Evolutionary conservation across 2,329 filamentous ascomycete genomes (phyloP), one percentile per base, ranked within the genome.

Genomic region (Fusarium verticillioides): DNA sequence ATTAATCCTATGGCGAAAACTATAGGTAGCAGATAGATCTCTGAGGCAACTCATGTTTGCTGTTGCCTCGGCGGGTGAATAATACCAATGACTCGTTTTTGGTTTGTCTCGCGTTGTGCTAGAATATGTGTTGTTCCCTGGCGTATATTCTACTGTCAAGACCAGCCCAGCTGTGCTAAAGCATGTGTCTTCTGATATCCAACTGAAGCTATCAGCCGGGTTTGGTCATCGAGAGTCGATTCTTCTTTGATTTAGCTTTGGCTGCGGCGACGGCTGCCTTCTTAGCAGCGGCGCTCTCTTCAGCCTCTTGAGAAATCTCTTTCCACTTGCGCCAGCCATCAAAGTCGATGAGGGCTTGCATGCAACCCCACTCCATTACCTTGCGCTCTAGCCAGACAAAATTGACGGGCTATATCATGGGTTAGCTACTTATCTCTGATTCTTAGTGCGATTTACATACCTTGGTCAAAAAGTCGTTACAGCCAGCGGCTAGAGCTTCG

Each of bases 271-370:
- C 80, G 28, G 81, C 79, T 12, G 79, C 75, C 74, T 85, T 86
- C 74, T 84, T 85, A 23, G 75, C 78, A 7, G 83, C 81, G 34
- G 85, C 85, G 26, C 83, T 80, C 60, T 84, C 82, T 30, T 85
- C 83, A 9, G 81, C 81, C 68, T 85, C 84, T 64, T 86, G 84
- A 13, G 85, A 86, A 79, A 94, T 96, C 78, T 96, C 94, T 82
- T 97, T 97, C 96, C 96, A 99, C 82, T 94, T 94, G 62, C 95
- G 90, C 96, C 96, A 99, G 70, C 96, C 96, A 81, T 98, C 96
- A 81, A 96, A 98, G 84, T 99, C 96, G 79, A 99, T 98, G 30
- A 99, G 88, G 15, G 96, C 96, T 85, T 98, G 96, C 96, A 99
- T 99, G 85, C 96, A 98, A 63, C 96, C 96, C 96, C 96, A 99